Conservation (phyloP, 2,329 filamentous ascomycete species). For the Talaromyces sp. region DNA sequence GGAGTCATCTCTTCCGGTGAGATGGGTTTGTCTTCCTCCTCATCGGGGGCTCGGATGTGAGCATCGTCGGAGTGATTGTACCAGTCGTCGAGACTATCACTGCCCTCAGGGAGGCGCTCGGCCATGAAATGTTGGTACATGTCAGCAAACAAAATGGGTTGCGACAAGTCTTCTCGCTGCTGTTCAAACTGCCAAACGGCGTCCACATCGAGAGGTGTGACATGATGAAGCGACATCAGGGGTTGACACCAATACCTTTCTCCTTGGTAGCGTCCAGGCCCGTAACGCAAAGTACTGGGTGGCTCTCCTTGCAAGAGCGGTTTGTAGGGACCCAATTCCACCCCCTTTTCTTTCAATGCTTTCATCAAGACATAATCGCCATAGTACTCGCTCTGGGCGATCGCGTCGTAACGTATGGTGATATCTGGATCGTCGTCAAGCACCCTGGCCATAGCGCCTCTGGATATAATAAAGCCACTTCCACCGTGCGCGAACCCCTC, state of each 20-base stretch:
- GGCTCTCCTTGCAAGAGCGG: constrained; percentile 57
- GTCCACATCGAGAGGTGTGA: constrained; percentile 51
- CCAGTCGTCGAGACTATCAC: constrained; percentile 46
- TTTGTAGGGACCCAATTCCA: constrained; percentile 43
- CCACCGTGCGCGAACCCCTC: constrained; percentile 55
- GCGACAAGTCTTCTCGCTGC: constrained; percentile 31
- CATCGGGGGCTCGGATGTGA: constrained; percentile 33
- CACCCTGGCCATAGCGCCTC: constrained; percentile 51
- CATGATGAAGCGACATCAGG: constrained; percentile 56
- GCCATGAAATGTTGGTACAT: constrained; percentile 50
- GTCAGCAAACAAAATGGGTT: constrained; percentile 47
- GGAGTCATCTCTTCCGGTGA: constrained; percentile 37
- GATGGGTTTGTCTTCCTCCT: constrained; percentile 29
- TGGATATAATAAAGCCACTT: constrained; percentile 50
- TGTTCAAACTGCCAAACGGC: constrained; percentile 54
- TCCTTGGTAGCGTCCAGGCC: constrained; percentile 20
- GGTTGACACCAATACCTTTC: constrained; percentile 54
- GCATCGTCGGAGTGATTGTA: constrained; percentile 52
- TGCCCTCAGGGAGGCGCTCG: constrained; percentile 38
- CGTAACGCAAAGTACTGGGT: constrained; percentile 49
- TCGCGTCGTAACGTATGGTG: constrained; percentile 47
- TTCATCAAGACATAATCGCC: constrained; percentile 52
- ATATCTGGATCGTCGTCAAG: constrained; percentile 44
- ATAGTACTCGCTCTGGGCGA: constrained; percentile 45
- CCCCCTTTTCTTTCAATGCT: constrained; percentile 48